phyloP scores from a whole-genome alignment of 164 flowering plant species.

The Echeveria elegans region DNA sequence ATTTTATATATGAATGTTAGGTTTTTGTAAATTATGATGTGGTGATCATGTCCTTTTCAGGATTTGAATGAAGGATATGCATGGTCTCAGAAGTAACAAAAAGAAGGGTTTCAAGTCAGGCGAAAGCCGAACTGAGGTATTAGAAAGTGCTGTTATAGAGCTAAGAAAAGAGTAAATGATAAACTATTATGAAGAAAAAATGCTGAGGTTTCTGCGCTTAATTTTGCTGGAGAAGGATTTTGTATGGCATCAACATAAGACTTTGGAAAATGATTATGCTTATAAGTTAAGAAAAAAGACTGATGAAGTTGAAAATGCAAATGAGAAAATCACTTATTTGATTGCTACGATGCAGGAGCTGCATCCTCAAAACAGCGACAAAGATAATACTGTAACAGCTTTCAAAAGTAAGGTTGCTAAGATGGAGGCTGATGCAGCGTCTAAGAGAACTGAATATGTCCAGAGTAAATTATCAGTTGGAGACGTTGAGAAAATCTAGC shows the following conservation, averaged over 20 bases:
- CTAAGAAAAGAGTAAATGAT: constrained; percentile 39
- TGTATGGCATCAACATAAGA: constrained; percentile 65
- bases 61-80: neutral
- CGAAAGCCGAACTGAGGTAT: constrained; percentile 7
- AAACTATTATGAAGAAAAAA: constrained; percentile 37
- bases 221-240: constrained; percentile 64
- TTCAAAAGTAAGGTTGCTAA: constrained; percentile 35
- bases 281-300: constrained; percentile 30
- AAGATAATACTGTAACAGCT: constrained; percentile 36
- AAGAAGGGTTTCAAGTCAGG: constrained; percentile 9
- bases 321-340: constrained; percentile 39
- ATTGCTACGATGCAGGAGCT: constrained; percentile 38
- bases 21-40: neutral
- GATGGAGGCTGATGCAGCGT: constrained; percentile 31
- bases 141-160: constrained; percentile 39
- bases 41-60: neutral
- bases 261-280: constrained; percentile 38
- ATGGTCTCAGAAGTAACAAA: constrained; percentile 23
- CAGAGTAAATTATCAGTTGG: constrained; percentile 41
- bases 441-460: constrained; percentile 34
- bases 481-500: constrained; percentile 27
- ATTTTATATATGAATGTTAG: neutral
- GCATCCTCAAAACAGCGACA: constrained; percentile 37
- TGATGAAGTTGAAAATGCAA: constrained; percentile 40
- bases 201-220: constrained; percentile 53